Percentiles rank a stretch among this genome's conserved stretches.
These are phyloP conservation scores for Mycena vitilis DNA, from an alignment of 768 basidiomycete genomes.

Conservation along the genomic window DNA sequence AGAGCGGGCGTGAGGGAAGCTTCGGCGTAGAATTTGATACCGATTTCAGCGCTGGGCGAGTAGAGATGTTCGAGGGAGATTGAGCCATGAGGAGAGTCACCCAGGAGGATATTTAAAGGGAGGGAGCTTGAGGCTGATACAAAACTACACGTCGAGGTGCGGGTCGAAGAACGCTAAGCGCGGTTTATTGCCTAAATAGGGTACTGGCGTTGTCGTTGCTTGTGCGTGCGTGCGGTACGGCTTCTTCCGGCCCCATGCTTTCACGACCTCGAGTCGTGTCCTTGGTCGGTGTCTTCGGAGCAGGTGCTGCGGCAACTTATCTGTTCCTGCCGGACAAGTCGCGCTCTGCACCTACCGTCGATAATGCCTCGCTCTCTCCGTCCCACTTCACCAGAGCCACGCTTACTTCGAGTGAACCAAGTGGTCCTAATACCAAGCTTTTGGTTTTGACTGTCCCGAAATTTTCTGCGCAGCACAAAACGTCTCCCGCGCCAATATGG, in stretches of 20 bases:
- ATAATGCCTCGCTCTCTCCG: slow-evolving; percentile 54
- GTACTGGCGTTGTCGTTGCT: slow-evolving; percentile 11
- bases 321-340: slow-evolving; percentile 64
- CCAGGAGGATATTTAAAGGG: slow-evolving; percentile 3
- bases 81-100: slow-evolving; percentile 25
- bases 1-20: slow-evolving; percentile 15
- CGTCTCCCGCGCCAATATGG: slow-evolving; percentile 62
- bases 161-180: slow-evolving; percentile 3
- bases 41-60: slow-evolving; percentile 18
- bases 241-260: slow-evolving; percentile 11
- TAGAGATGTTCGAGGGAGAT: slow-evolving; percentile 20
- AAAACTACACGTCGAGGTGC: slow-evolving; percentile 22
- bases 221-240: slow-evolving; percentile 7
- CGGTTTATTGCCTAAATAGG: slow-evolving; percentile 13
- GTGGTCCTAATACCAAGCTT: slow-evolving; percentile 71
- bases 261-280: slow-evolving; percentile 19
- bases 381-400: slow-evolving; percentile 71
- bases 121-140: slow-evolving; percentile 3
- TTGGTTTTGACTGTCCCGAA: slow-evolving; percentile 70
- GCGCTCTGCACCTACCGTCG: slow-evolving; percentile 55
- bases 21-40: slow-evolving; percentile 7
- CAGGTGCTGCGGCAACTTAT: slow-evolving; percentile 59
- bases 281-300: slow-evolving; percentile 50
- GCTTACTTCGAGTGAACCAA: slow-evolving; percentile 62
- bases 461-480: slow-evolving; percentile 43